Evolutionary conservation across 2,329 filamentous ascomycete genomes (phyloP).

Genomic region (Neofusicoccum umdonicola): DNA sequence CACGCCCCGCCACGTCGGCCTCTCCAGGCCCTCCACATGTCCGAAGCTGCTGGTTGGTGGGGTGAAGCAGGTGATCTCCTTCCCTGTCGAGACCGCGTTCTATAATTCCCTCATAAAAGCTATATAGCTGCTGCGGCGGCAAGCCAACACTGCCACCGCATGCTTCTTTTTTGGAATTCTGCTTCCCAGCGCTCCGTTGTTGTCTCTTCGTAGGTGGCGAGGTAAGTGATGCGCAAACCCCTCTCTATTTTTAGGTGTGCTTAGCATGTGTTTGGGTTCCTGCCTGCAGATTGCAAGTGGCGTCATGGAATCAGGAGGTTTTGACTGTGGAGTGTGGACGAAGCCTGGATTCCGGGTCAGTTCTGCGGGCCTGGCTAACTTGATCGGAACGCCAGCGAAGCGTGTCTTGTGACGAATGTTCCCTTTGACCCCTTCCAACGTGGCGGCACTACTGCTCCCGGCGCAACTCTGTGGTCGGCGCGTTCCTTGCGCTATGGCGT

Average conservation of each 20-base stretch:
- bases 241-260: neutral
- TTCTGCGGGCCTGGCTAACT: neutral
- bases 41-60: neutral
- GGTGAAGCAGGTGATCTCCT: constrained; percentile 1
- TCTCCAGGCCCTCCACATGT: neutral
- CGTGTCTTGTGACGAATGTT: neutral
- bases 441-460: too few relatives aligned
- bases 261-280: neutral
- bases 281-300: neutral
- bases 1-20: neutral
- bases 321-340: neutral
- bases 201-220: neutral
- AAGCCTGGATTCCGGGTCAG: neutral
- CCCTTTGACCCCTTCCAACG: too few relatives aligned
- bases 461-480: too few relatives aligned
- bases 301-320: constrained; percentile 7
- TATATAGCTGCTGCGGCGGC: constrained; percentile 5
- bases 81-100: neutral
- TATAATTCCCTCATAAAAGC: constrained; percentile 6
- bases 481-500: too few relatives aligned
- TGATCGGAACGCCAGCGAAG: neutral
- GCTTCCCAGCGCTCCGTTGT: neutral
- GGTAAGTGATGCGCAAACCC: neutral
- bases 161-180: constrained; percentile 8
- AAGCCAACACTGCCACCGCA: constrained; percentile 5